These are phyloP conservation scores for Didymella arachidicola DNA, from an alignment of 2,329 filamentous ascomycete species.

Conservation along the genomic window DNA sequence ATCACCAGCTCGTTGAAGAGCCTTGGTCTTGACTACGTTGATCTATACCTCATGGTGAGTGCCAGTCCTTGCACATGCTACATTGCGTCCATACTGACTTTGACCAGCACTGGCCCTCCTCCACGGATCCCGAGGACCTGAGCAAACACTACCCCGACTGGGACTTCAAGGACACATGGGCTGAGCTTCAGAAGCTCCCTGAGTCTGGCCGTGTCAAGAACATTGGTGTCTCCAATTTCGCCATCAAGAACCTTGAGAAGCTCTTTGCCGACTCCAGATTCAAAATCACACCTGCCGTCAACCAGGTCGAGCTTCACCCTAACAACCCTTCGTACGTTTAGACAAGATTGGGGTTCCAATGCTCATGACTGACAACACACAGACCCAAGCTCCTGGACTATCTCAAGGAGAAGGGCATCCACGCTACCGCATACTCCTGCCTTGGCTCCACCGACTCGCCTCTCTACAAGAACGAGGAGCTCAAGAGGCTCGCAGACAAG, in stretches of 20 bases:
- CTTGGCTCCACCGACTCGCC: conserved; percentile 75
- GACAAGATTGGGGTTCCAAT: too few species aligned
- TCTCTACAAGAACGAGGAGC: conserved; percentile 70
- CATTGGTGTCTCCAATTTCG: conserved; percentile 89
- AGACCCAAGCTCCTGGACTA: conserved; percentile 75
- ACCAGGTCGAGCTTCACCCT: conserved; percentile 84
- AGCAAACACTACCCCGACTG: conserved; percentile 78
- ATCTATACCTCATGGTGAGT: conserved; percentile 70
- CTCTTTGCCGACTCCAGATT: conserved; percentile 69
- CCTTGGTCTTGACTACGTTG: conserved; percentile 71
- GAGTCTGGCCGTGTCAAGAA: conserved; percentile 75
- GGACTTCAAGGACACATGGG: conserved; percentile 83
- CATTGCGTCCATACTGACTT: conserved; percentile 5
- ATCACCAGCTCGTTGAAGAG: conserved; percentile 68
- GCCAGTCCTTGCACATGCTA: too few species aligned
- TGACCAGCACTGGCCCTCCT: conserved; percentile 66
- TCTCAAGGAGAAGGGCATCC: conserved; percentile 76
- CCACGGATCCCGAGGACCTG: conserved; percentile 66
- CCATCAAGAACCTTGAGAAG: conserved; percentile 79
- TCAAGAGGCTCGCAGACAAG: conserved; percentile 67
- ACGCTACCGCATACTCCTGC: conserved; percentile 77
- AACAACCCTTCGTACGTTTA: conserved; percentile 71
- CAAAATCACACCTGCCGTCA: conserved; percentile 73
- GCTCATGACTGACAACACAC: conserved; percentile 19
- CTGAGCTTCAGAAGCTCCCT: conserved; percentile 73